Conservation (phyloP, 768 basidiomycete genomes). For the Lactarius quietus region DNA sequence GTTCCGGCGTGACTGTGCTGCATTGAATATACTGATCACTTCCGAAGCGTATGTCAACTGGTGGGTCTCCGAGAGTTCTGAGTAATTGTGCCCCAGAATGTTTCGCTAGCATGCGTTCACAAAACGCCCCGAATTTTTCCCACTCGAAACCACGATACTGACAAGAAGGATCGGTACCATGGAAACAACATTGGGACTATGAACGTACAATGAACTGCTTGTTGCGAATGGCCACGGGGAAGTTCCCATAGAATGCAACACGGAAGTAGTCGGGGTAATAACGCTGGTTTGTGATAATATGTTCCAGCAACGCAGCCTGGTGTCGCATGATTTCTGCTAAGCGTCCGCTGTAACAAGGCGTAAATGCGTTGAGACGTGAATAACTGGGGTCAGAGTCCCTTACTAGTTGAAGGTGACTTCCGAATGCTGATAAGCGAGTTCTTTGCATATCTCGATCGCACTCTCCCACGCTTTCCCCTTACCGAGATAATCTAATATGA, state of each 20-base stretch:
- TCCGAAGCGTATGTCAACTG: constrained; percentile 75
- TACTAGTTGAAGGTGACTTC: constrained; percentile 91
- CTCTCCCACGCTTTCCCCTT: constrained; percentile 98
- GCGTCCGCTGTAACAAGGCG: constrained; percentile 49
- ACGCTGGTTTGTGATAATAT: constrained; percentile 77
- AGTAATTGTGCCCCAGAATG: constrained; percentile 82
- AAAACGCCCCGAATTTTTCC: constrained; percentile 89
- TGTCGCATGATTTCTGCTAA: constrained; percentile 83
- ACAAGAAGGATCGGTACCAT: constrained; percentile 7
- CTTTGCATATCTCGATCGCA: constrained; percentile 90
- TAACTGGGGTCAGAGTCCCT: constrained; percentile 28
- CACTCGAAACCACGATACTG: constrained; percentile 93
- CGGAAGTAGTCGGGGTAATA: constrained; percentile 93
- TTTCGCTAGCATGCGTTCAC: constrained; percentile 88
- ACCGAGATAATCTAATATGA: constrained; percentile 92
- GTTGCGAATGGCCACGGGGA: constrained; percentile 77
- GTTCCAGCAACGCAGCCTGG: constrained; percentile 83
- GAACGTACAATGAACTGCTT: constrained; percentile 83
- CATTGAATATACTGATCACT: constrained; percentile 86
- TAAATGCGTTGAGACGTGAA: constrained; percentile 18
- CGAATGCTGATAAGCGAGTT: constrained; percentile 83
- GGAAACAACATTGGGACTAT: background rate
- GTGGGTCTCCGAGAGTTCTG: constrained; percentile 68
- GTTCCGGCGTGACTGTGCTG: constrained; percentile 79
- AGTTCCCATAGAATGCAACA: constrained; percentile 90